Conservation (phyloP, 148 eudicot genomes). For the Drosera capensis region DNA sequence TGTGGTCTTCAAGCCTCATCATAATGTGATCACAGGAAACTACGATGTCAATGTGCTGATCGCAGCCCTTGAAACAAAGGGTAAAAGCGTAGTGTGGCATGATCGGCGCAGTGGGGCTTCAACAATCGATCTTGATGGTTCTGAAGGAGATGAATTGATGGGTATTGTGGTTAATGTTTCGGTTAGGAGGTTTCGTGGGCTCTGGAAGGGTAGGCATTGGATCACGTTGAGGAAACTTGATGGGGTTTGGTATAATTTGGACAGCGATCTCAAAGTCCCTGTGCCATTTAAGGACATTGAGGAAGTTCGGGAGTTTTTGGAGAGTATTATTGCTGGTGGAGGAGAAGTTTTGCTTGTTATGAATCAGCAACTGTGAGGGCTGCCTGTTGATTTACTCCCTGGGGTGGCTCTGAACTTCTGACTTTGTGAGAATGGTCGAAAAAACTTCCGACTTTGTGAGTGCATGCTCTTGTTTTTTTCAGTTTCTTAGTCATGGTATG, state of each 20-base stretch:
- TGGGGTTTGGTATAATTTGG: conserved; percentile 85
- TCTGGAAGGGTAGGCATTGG: conserved; percentile 82
- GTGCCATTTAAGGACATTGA: conserved; percentile 26
- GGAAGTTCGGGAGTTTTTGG: conserved; percentile 59
- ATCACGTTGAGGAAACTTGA: conserved; percentile 52
- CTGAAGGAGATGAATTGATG: conserved; percentile 37
- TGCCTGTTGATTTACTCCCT: too few species aligned
- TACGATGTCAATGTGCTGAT: conserved; percentile 83
- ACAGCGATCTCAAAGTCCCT: conserved; percentile 73
- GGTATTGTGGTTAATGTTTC: conserved; percentile 74
- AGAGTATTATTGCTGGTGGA: conserved; percentile 31
- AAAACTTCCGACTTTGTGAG: too few species aligned
- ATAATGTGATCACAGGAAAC: conserved; percentile 72
- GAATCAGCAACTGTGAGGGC: conserved; percentile 25
- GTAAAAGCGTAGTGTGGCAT: conserved; percentile 79
- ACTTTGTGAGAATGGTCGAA: too few species aligned
- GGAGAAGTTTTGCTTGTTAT: conserved; percentile 67
- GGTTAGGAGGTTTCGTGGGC: conserved; percentile 42
- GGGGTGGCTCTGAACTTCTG: too few species aligned
- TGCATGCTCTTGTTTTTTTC: too few species aligned
- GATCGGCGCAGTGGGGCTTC: conserved; percentile 40
- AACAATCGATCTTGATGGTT: conserved; percentile 51
- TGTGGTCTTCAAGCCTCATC: conserved; percentile 68
- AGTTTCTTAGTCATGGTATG: too few species aligned
- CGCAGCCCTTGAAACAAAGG: conserved; percentile 62